Conservation (phyloP, 169 alveolate species). For the Eimeria praecox region DNA sequence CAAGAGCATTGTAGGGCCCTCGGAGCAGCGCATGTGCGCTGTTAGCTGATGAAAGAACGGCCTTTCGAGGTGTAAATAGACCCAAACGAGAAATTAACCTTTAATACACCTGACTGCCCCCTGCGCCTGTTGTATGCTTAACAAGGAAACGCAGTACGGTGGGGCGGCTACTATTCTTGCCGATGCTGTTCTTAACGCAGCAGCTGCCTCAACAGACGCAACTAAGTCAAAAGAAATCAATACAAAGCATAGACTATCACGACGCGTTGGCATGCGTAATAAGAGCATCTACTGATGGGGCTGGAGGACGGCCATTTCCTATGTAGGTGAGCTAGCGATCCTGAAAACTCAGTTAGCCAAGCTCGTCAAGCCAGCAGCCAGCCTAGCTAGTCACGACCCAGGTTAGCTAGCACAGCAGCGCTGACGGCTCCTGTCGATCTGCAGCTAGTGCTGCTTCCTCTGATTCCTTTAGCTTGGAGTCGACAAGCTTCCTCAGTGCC, state of each 20-base stretch:
- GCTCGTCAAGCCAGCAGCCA: neutral
- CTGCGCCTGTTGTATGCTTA: slow-evolving; percentile 26
- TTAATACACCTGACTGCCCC: slow-evolving; percentile 12
- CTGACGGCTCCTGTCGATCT: neutral
- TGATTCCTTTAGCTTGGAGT: slow-evolving; percentile 42
- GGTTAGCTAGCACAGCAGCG: neutral
- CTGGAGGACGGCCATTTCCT: neutral
- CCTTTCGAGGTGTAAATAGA: neutral
- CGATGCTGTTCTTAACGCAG: neutral
- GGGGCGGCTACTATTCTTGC: slow-evolving; percentile 38
- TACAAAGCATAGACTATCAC: neutral
- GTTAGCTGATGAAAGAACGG: neutral
- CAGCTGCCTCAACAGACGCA: slow-evolving; percentile 23
- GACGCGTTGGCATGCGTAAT: neutral
- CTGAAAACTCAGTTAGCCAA: neutral
- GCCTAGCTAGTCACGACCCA: neutral
- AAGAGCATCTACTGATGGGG: slow-evolving; percentile 3
- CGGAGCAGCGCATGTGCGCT: neutral
- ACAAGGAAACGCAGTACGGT: slow-evolving; percentile 26
- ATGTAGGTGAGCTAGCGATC: neutral
- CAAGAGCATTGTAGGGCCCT: neutral
- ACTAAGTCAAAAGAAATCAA: neutral
- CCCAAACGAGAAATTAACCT: neutral
- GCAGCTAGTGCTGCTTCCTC: slow-evolving; percentile 69
- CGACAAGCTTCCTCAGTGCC: slow-evolving; percentile 51